Evolutionary conservation across 768 basidiomycete species (phyloP), one percentile per base, ranked within the genome.

Genomic region (Tricholoma furcatifolium): DNA sequence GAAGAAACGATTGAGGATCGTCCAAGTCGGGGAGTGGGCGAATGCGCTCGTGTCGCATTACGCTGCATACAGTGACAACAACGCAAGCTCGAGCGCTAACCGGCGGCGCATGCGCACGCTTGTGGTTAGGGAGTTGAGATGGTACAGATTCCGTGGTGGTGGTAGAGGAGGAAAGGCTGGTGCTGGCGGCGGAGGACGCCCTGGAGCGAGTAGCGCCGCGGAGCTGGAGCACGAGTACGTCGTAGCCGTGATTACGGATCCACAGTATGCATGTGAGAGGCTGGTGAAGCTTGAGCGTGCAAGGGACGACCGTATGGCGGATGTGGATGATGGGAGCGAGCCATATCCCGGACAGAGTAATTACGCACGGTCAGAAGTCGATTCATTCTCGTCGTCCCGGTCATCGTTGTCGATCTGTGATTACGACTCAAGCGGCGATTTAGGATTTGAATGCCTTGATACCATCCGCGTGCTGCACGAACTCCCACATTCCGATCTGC

Each of bases 171-270:
- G n/a, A n/a, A n/a, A n/a, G n/a, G n/a, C n/a, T n/a, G n/a, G n/a
- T n/a, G n/a, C n/a, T n/a, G n/a, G 27, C 7, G 27, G 27, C 27
- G 4, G 27, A 27, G 27, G 7, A 4, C 4, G 27, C 7, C 7
- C 27, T 27, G 27, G 27, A 27, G 7, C 7, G 27, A 27, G 27
- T 27, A 51, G 40, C 7, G 36, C 39, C 18, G 32, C 41, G 32
- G 54, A 43, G 6, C 32, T 50, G 15, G 51, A 55, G 39, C 58
- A 59, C 47, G 51, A 59, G 20, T 59, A 55, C 35, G 40, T 59
- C 39, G 34, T 59, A 15, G 57, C 57, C 4, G 47, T 53, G 21
- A 45, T 59, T 31, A 31, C 50, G 21, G 58, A 55, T 39, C 54
- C 58, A 23, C 50, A 59, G 23, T 34, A 52, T 30, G 58, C 24